phyloP scores from a whole-genome alignment of 1,139 yeast species.

The Saccharomyces hybrid region DNA sequence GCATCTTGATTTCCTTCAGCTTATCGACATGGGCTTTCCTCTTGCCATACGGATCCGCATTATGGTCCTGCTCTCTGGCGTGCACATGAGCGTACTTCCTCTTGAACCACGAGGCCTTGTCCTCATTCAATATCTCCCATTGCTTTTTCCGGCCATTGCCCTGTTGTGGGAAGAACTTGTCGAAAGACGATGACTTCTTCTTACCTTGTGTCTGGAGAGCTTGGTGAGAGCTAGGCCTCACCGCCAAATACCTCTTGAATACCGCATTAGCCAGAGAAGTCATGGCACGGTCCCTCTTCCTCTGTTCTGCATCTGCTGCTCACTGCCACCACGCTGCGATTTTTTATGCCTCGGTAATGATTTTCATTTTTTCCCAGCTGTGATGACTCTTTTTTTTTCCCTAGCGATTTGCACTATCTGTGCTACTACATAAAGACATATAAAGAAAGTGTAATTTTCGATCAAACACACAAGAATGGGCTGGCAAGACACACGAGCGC shows the following conservation, averaged over 20 bases:
- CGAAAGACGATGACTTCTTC: background rate
- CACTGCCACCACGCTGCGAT: background rate
- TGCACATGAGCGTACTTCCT: slow-evolving; percentile 54
- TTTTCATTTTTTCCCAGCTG: background rate
- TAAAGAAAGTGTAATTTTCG: background rate
- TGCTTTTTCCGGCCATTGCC: slow-evolving; percentile 36
- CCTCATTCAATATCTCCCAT: slow-evolving; percentile 50
- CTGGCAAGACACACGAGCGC: background rate
- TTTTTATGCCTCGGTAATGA: background rate
- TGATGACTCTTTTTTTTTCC: background rate
- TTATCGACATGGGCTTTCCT: slow-evolving; percentile 15
- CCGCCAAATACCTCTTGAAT: slow-evolving; percentile 1
- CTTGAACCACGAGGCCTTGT: slow-evolving; percentile 48
- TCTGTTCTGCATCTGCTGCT: background rate
- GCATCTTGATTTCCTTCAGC: slow-evolving; percentile 10
- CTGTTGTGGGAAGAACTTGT: slow-evolving; percentile 2
- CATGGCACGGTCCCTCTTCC: background rate
- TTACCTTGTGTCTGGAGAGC: background rate
- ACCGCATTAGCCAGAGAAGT: background rate
- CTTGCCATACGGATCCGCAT: slow-evolving; percentile 17
- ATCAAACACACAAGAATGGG: background rate
- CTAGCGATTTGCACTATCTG: background rate
- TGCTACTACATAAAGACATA: background rate
- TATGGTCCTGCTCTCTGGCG: slow-evolving; percentile 36
- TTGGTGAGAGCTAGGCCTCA: background rate